These are phyloP conservation scores for Inga leiocalycina DNA, from an alignment of 306 rosid genomes.

Conservation along the genomic window DNA sequence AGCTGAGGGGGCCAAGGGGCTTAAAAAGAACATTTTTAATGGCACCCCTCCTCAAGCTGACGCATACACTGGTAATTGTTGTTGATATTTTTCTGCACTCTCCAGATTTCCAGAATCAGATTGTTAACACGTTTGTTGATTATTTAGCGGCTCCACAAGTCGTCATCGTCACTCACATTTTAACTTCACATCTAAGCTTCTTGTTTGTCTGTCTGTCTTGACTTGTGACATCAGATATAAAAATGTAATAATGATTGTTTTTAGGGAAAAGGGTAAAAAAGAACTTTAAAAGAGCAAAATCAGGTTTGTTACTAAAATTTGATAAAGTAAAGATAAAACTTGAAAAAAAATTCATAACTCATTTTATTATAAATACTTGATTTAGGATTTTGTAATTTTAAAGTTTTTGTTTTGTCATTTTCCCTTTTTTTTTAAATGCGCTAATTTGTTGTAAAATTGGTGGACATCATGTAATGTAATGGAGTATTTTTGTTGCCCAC, in stretches of 20 bases:
- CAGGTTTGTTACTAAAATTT: too few relatives aligned
- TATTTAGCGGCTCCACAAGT: slow-evolving; percentile 21
- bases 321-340: too few relatives aligned
- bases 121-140: slow-evolving; percentile 27
- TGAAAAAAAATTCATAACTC: too few relatives aligned
- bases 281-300: too few relatives aligned
- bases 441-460: slow-evolving; percentile 16
- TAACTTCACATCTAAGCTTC: neutral
- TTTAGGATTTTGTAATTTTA: too few relatives aligned
- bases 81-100: slow-evolving; percentile 53
- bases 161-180: neutral
- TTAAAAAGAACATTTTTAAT: slow-evolving; percentile 79
- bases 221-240: neutral
- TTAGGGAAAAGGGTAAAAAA: too few relatives aligned
- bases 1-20: slow-evolving; percentile 83
- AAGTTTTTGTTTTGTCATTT: too few relatives aligned
- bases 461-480: slow-evolving; percentile 16
- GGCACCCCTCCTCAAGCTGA: slow-evolving; percentile 57
- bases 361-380: too few relatives aligned
- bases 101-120: slow-evolving; percentile 5
- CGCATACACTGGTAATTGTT: slow-evolving; percentile 70
- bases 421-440: neutral
- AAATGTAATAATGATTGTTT: neutral
- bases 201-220: neutral
- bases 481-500: neutral